phyloP scores from a whole-genome alignment of 106 monocot species.

The Triglochin maritima region DNA sequence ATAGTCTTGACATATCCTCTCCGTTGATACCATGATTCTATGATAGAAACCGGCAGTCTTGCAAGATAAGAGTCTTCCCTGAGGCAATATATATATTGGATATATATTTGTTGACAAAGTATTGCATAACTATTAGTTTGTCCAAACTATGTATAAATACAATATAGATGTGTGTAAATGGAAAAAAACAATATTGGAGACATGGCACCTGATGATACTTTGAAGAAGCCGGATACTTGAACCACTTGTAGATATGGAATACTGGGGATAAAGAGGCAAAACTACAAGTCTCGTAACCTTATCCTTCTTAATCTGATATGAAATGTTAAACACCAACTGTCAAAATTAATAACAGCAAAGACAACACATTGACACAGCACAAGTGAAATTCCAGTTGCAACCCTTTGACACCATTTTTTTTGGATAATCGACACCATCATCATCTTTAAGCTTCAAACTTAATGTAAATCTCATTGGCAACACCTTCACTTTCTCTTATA shows the following conservation, averaged over 20 bases:
- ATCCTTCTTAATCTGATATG: conserved; percentile 51
- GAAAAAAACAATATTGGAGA: background rate
- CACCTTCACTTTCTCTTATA: background rate
- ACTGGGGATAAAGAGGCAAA: conserved; percentile 91
- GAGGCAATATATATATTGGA: background rate
- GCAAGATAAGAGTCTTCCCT: conserved; percentile 69
- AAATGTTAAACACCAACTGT: too few relatives aligned
- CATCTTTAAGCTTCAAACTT: too few relatives aligned
- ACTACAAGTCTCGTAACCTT: conserved; percentile 66
- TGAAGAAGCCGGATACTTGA: conserved; percentile 72
- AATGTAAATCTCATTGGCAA: too few relatives aligned
- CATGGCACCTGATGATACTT: conserved; percentile 42
- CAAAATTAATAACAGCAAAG: too few relatives aligned
- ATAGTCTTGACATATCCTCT: conserved; percentile 70
- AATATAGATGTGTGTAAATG: background rate
- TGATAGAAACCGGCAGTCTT: conserved; percentile 59
- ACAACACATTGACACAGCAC: too few relatives aligned
- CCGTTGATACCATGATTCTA: conserved; percentile 86
- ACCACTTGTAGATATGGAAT: conserved; percentile 86
- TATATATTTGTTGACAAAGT: too few relatives aligned
- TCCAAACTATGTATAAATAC: background rate
- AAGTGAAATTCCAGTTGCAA: too few relatives aligned
- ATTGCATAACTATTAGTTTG: too few relatives aligned
- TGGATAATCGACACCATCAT: too few relatives aligned
- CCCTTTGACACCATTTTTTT: too few relatives aligned